Evolutionary conservation across 169 alveolate genomes (phyloP).

Genomic region (Eimeria maxima): DNA sequence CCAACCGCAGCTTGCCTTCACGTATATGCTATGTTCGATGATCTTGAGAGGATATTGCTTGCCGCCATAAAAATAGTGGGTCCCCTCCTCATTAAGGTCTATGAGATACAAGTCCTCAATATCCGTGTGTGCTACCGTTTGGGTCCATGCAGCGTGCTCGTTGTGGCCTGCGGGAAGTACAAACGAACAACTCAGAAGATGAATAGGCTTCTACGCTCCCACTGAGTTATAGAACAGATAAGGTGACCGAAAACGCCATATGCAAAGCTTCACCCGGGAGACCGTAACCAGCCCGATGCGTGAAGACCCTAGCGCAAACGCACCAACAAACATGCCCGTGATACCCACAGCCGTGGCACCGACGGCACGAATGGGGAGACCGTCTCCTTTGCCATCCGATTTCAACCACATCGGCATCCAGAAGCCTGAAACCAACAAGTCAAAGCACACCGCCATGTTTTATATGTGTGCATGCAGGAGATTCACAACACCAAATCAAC

Average conservation of each 20-base stretch:
- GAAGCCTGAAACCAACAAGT: constrained; percentile 17
- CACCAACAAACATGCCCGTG: constrained; percentile 63
- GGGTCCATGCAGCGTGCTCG: constrained; percentile 77
- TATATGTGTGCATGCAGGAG: background rate
- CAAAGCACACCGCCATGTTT: background rate
- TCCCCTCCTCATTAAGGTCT: constrained; percentile 61
- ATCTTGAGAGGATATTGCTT: constrained; percentile 64
- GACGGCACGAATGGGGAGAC: constrained; percentile 35
- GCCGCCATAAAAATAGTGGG: constrained; percentile 76
- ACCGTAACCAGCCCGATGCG: background rate
- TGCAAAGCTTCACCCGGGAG: background rate
- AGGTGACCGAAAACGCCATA: background rate
- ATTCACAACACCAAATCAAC: background rate
- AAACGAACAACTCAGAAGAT: background rate
- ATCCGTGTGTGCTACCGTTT: constrained; percentile 80
- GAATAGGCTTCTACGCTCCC: background rate
- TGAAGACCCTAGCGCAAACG: background rate
- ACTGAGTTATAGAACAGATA: background rate
- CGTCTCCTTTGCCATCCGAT: constrained; percentile 39
- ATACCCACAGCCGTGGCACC: constrained; percentile 75
- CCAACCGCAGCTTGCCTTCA: constrained; percentile 27
- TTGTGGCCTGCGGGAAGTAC: constrained; percentile 60
- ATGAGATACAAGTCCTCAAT: constrained; percentile 76
- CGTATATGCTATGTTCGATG: constrained; percentile 57
- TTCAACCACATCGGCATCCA: constrained; percentile 76